A percentile compares a stretch with the other conserved stretches of the same genome.
Conservation (phyloP, 1,284 basidiomycete genomes). For the Cutaneotrichosporon spelunceum region DNA sequence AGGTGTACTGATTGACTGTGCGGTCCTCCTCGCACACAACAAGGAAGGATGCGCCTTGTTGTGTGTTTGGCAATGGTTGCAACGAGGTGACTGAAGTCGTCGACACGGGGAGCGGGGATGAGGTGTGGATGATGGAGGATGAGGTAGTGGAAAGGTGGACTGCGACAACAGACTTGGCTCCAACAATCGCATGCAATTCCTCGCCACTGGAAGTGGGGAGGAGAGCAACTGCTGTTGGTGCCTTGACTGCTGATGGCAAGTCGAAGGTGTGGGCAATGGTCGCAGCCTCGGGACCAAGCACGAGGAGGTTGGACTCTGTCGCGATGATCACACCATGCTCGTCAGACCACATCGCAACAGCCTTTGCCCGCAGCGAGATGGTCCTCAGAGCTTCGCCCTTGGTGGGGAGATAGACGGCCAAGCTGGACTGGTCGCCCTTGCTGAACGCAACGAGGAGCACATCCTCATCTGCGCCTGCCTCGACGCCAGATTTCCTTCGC, state of each 20-base stretch:
- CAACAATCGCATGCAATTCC: slow-evolving; percentile 37
- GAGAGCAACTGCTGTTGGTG: slow-evolving; percentile 36
- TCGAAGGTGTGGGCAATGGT: slow-evolving; percentile 35
- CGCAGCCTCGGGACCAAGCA: slow-evolving; percentile 37
- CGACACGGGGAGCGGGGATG: slow-evolving; percentile 44
- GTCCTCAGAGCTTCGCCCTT: slow-evolving; percentile 36
- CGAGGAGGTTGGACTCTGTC: slow-evolving; percentile 34
- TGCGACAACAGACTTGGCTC: slow-evolving; percentile 32
- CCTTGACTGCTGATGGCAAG: slow-evolving; percentile 28
- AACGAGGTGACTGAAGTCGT: slow-evolving; percentile 45
- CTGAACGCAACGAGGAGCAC: slow-evolving; percentile 42
- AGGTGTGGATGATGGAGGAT: slow-evolving; percentile 33
- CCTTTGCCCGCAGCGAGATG: slow-evolving; percentile 31
- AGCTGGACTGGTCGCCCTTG: slow-evolving; percentile 26
- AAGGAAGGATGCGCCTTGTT: slow-evolving; percentile 56
- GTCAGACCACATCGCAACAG: slow-evolving; percentile 38
- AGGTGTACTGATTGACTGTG: slow-evolving; percentile 58
- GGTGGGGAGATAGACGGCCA: slow-evolving; percentile 35
- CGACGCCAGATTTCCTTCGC: slow-evolving; percentile 28
- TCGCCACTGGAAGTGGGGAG: slow-evolving; percentile 39
- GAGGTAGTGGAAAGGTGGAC: slow-evolving; percentile 38
- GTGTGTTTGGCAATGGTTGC: slow-evolving; percentile 35
- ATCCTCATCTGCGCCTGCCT: slow-evolving; percentile 30
- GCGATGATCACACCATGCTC: slow-evolving; percentile 37
- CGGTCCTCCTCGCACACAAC: slow-evolving; percentile 72